A percentile compares a stretch with the other conserved stretches of the same genome.
Evolutionary conservation across 768 basidiomycete species (phyloP).

Genomic region (Hebeloma cylindrosporum): DNA sequence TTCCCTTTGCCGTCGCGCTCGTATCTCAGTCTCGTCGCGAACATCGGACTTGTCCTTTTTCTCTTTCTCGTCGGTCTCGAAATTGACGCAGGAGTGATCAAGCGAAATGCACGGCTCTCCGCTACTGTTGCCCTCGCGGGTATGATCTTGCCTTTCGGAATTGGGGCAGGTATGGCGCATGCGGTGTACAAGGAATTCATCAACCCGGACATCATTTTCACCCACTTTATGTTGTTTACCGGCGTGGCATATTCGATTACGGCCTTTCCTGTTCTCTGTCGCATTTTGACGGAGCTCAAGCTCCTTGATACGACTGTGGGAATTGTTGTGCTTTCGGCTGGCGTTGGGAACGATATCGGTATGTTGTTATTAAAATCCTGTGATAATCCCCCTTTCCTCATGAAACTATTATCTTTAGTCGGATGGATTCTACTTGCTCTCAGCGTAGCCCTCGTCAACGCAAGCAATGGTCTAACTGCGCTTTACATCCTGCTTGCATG

Average conservation of each 20-base stretch:
- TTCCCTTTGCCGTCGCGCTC: slow-evolving; percentile 74
- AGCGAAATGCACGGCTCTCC: slow-evolving; percentile 70
- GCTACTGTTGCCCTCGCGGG: slow-evolving; percentile 75
- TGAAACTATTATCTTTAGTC: slow-evolving; percentile 41
- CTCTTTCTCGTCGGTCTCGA: slow-evolving; percentile 93
- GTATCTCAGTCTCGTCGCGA: slow-evolving; percentile 83
- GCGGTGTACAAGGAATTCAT: slow-evolving; percentile 79
- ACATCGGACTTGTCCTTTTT: slow-evolving; percentile 86
- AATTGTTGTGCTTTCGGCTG: slow-evolving; percentile 89
- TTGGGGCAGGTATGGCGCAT: slow-evolving; percentile 66
- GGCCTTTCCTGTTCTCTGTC: slow-evolving; percentile 82
- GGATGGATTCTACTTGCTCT: slow-evolving; percentile 90
- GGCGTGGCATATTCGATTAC: slow-evolving; percentile 91
- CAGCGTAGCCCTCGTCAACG: slow-evolving; percentile 90
- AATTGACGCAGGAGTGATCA: slow-evolving; percentile 80
- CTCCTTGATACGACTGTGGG: slow-evolving; percentile 91
- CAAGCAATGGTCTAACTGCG: slow-evolving; percentile 77
- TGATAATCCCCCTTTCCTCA: neutral
- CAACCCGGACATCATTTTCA: slow-evolving; percentile 64
- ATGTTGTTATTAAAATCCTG: slow-evolving; percentile 13
- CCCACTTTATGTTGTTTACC: slow-evolving; percentile 92
- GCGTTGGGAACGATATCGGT: slow-evolving; percentile 84
- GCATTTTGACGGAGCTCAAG: slow-evolving; percentile 89
- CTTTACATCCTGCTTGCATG: slow-evolving; percentile 82
- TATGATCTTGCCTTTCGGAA: slow-evolving; percentile 83